Base-by-base conservation (phyloP, 768 basidiomycete species). In the Termitomyces sp. region DNA sequence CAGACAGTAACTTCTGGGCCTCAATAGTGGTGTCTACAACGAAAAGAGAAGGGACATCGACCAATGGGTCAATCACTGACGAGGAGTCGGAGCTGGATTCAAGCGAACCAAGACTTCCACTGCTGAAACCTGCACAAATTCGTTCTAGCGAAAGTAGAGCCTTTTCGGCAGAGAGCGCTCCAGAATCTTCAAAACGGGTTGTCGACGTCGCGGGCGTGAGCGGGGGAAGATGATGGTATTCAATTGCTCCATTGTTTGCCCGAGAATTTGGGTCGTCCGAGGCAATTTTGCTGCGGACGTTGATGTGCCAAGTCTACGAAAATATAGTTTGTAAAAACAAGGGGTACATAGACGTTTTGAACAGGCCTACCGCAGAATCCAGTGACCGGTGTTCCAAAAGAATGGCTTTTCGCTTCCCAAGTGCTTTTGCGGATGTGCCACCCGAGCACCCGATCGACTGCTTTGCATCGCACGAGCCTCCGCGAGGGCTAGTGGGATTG, bases 81-180 rank as follows among this genome's bases (percentile, higher is more conserved):
- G 39, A 34, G 40, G 33, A 18, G 53, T 42, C 63, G 34, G 64
- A 62, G 43, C 56, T 61, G 44, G 61, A 63, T 18, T 67, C 71
- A 14, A 74, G 67, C 0, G 73, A 73, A 24, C 72, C 74, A 46
- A 76, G 63, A 58, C 72, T 73, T 47, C 68, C 72, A 58, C 69
- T 69, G 62, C 73, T 75, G 57, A 70, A 68, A 27, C 61, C 59
- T 22, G 62, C 68, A 33, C 67, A 61, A 16, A 70, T 59, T 13
- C 62, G 65, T 48, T 70, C 65, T 30, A 70, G 57, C 39, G 68
- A 69, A 16, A 60, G 60, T 16, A 69, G 56, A 12, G 50, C 26
- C 24, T 39, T 36, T 37, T 51, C 50, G 27, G 58, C 53, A 36
- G 59, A 62, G 32, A 64, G 18, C n/a, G 57, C 40, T 7, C 52